Evolutionary conservation across 768 basidiomycete species (phyloP), one percentile per base, ranked within the genome.

Genomic region (Termitomyces sp.): DNA sequence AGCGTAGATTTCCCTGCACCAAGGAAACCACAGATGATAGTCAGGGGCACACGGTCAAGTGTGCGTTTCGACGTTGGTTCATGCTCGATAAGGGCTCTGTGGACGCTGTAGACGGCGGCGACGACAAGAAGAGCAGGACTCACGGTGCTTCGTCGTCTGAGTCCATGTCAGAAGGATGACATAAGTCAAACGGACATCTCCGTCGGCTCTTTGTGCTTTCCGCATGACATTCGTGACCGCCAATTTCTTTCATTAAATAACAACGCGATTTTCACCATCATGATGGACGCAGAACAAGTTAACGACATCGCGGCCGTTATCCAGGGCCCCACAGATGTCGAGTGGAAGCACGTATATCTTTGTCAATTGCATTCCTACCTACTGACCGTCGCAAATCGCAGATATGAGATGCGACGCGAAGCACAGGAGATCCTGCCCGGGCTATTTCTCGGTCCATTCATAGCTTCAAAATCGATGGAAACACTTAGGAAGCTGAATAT

Each of bases 1-100:
- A 98, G 74, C 0, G 96, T 98, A 3, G 92, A 94, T 72, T 98
- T 98, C 47, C 96, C 96, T 18, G 90, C 89, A 49, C 96, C 96
- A 2, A 98, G 82, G 65, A 96, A 98, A 16, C 96, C 96, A 54
- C 90, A 94, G 56, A 98, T 90, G 56, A 98, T 90, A 4, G 96
- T 98, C 26, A 97, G 80, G 4, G 96, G 96, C 1, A 96, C 88
- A 53, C 74, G 71, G 20, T 41, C 50, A 24, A 54, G 26, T 6
- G 56, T n/a, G 22, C 46, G 47, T 29, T 36, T 37, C 18, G 52
- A 42, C 16, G 61, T 53, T 18, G 60, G 51, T 13, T 52, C 46
- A 51, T 60, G 64, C 44, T 72, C 69, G 36, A 71, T 70, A 53
- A 73, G 67, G 41, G 64, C 62, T 43, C 68, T 69, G 36, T 46